phyloP scores from a whole-genome alignment of 169 alveolate genomes.

The Plasmodium cynomolgi region DNA sequence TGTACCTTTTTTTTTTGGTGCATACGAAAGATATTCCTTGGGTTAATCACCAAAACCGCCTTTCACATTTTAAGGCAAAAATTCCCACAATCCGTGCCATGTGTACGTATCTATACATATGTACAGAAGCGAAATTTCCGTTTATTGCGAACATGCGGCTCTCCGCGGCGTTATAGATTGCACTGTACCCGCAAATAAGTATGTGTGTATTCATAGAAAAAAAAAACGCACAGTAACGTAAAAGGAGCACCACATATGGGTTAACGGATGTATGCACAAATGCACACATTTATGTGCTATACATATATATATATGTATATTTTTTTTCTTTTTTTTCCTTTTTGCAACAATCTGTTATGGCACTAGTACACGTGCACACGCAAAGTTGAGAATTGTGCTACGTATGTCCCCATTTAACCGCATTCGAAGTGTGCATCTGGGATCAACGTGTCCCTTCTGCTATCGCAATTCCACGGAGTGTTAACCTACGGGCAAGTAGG shows the following conservation, averaged over 20 bases:
- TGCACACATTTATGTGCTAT: neutral
- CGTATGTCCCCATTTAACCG: too few species aligned
- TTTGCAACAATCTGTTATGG: neutral
- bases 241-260: neutral
- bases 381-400: too few species aligned
- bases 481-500: too few species aligned
- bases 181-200: neutral
- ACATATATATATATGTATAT: neutral
- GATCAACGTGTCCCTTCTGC: too few species aligned
- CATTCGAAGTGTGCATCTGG: too few species aligned
- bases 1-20: neutral
- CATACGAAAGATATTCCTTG: neutral
- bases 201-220: neutral
- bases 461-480: too few species aligned
- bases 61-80: neutral
- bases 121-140: neutral
- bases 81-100: neutral
- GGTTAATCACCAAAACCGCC: neutral
- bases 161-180: neutral
- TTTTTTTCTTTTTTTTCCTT: neutral
- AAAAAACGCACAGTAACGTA: neutral
- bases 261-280: neutral
- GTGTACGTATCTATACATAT: neutral
- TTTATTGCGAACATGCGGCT: neutral
- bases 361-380: too few species aligned